Evolutionary conservation across 805 yeast species (phyloP).

Genomic region (Saccharomycopsis guyanensis): DNA sequence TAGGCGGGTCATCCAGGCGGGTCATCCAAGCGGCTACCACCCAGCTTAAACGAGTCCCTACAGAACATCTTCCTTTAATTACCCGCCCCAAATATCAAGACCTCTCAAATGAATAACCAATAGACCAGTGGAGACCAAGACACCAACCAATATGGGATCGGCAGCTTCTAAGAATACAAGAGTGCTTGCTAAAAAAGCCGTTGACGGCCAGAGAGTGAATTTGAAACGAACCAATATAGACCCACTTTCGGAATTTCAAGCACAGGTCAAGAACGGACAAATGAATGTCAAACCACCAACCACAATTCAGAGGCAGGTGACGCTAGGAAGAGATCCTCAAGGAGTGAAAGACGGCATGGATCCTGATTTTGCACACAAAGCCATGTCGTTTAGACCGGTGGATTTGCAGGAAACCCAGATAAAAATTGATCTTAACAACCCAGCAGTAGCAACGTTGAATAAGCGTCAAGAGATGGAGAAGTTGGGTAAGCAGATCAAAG

Average conservation of each 20-base stretch:
- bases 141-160: no score
- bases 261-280: constrained; percentile 1
- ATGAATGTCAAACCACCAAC: background rate
- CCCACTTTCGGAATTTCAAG: constrained; percentile 4
- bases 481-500: constrained; percentile 10
- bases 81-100: no score
- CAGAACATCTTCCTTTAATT: no score
- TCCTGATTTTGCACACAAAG: constrained; percentile 11
- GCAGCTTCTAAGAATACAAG: constrained; percentile 15
- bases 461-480: constrained; percentile 10
- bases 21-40: no score
- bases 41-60: no score
- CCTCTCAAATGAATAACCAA: no score
- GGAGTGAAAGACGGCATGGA: constrained; percentile 19
- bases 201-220: constrained; percentile 1
- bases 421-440: constrained; percentile 14
- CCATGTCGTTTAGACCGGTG: constrained; percentile 19
- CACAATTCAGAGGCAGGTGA: background rate
- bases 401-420: constrained; percentile 7
- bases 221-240: constrained; percentile 12
- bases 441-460: constrained; percentile 16
- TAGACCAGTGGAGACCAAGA: no score
- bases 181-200: constrained; percentile 13
- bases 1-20: no score
- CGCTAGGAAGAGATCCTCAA: background rate